These are phyloP conservation scores for Cercospora sojina DNA, from an alignment of 2,329 filamentous ascomycete genomes.

Conservation along the genomic window DNA sequence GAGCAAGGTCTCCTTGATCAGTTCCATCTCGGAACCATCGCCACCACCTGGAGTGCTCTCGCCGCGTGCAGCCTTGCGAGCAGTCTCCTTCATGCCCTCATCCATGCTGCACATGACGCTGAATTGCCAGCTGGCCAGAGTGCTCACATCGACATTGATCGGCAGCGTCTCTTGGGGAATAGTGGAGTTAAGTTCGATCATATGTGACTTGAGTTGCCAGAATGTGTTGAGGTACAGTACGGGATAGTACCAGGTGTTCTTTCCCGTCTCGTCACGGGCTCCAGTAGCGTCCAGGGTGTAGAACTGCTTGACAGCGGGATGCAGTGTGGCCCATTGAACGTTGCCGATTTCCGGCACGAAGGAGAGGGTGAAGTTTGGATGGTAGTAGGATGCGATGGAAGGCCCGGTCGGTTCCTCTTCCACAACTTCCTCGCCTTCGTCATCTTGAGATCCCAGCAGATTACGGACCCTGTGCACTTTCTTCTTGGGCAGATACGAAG, in stretches of 20 bases:
- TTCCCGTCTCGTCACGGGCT: conserved; percentile 76
- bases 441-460: conserved; percentile 59
- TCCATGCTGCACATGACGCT: conserved; percentile 80
- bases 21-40: conserved; percentile 91
- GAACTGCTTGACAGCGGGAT: conserved; percentile 74
- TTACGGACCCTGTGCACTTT: conserved; percentile 85
- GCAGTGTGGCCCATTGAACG: conserved; percentile 63
- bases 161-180: conserved; percentile 83
- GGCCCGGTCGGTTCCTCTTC: conserved; percentile 58
- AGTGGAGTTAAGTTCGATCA: conserved; percentile 88
- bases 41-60: conserved; percentile 70
- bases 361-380: conserved; percentile 88
- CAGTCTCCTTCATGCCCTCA: conserved; percentile 79
- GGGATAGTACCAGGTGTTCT: conserved; percentile 92
- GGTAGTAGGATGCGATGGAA: conserved; percentile 83
- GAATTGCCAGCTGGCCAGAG: conserved; percentile 86
- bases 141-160: conserved; percentile 78
- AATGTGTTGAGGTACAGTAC: conserved; percentile 93
- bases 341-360: conserved; percentile 79
- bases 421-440: conserved; percentile 48
- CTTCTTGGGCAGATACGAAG: conserved; percentile 88
- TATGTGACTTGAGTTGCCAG: conserved; percentile 90
- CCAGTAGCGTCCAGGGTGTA: conserved; percentile 76
- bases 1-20: conserved; percentile 92
- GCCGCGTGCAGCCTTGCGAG: conserved; percentile 73